phyloP scores from a whole-genome alignment of 306 rosid genomes.

The Prunus campanulata region DNA sequence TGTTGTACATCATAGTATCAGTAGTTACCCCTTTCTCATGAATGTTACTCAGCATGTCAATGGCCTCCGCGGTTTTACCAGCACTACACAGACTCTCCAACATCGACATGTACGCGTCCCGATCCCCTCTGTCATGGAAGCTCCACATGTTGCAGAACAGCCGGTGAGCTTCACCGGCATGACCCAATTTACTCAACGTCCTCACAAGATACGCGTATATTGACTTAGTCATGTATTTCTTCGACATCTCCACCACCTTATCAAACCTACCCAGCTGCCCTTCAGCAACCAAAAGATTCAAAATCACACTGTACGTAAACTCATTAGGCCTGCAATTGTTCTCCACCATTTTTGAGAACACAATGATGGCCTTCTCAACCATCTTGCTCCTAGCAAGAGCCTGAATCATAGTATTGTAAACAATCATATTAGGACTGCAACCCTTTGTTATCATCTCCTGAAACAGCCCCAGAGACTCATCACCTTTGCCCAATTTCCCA shows the following conservation, averaged over 20 bases:
- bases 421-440: conserved; percentile 55
- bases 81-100: conserved; percentile 76
- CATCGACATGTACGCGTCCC: conserved; percentile 73
- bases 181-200: conserved; percentile 78
- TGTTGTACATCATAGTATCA: conserved; percentile 82
- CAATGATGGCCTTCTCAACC: conserved; percentile 68
- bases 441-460: conserved; percentile 69
- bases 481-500: conserved; percentile 61
- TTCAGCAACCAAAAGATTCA: conserved; percentile 68
- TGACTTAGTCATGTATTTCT: conserved; percentile 53
- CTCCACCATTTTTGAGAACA: conserved; percentile 77
- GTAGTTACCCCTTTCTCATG: conserved; percentile 74
- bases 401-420: conserved; percentile 77
- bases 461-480: conserved; percentile 52
- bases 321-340: conserved; percentile 75
- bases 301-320: conserved; percentile 68
- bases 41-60: conserved; percentile 67
- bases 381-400: conserved; percentile 73
- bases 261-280: conserved; percentile 77
- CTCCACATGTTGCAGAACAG: conserved; percentile 93
- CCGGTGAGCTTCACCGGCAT: conserved; percentile 81
- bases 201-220: conserved; percentile 72
- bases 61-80: conserved; percentile 75
- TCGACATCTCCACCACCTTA: conserved; percentile 53
- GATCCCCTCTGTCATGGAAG: conserved; percentile 71